Base-by-base conservation (phyloP, 768 basidiomycete genomes). In the Rhizopogon vesiculosus region DNA sequence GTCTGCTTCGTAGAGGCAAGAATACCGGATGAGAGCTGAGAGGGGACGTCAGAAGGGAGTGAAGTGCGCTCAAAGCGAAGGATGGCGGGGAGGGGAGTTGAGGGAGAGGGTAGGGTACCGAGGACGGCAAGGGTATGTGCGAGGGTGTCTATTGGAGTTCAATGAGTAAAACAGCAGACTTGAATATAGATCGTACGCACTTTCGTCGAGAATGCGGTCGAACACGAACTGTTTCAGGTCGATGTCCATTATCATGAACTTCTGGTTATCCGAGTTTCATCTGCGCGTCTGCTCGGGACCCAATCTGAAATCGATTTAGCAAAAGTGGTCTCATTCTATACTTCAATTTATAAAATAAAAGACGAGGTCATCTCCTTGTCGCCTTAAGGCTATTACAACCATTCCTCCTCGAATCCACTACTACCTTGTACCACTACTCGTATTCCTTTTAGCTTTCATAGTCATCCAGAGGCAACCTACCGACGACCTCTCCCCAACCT, bases 61-160 rank as follows among this genome's bases (percentile, higher is more conserved):
- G 87, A 79, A 0, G 86, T 86, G 66, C 86, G 91, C 67, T 93
- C 89, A 40, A 95, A 73, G 39, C 86, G 81, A n/a, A 94, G 64
- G 58, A 95, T 85, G 3, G 88, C 84, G 33, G 75, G 74, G 2
- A 76, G 68, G n/a, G 72, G 40, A 18, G 59, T n/a, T 15, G 43
- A 48, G 40, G 61, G 45, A 22, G 58, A 64, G 0, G 75, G 81
- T 12, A 90, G 74, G 1, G 75, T 81, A 4, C 94, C 93, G 2
- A 95, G 80, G 7, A 93, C 72, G 42, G 78, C 83, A 35, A 91
- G 86, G 75, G 67, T 89, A 89, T 84, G 52, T 5, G 40, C n/a
- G 40, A 41, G 53, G 16, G 29, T 15, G 8, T 45, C 15, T 15
- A 44, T 42, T 39, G 9, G 45, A 40, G 13, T 38, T 43, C 38